Percentiles rank a stretch among this genome's conserved stretches.
Conservation (phyloP, 2,329 filamentous ascomycete genomes). For the Hymenoscyphus salicellus region DNA sequence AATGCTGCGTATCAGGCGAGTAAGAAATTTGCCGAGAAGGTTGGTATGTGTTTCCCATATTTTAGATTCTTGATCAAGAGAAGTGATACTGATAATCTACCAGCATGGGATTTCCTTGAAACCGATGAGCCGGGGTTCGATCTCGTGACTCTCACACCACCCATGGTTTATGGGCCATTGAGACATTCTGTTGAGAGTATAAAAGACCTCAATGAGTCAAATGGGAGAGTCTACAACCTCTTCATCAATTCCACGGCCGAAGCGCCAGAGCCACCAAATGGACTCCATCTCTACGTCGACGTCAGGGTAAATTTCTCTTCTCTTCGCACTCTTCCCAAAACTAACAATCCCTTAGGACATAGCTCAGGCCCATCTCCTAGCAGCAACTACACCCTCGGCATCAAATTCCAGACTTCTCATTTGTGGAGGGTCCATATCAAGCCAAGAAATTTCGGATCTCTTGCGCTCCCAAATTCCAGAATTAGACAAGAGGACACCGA, state of each 20-base stretch:
- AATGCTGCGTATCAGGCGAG: conserved; percentile 49
- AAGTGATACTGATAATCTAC: neutral
- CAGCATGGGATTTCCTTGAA: conserved; percentile 20
- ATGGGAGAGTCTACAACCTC: conserved; percentile 52
- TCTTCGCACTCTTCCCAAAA: neutral
- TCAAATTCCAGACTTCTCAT: conserved; percentile 60
- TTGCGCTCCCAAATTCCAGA: conserved; percentile 52
- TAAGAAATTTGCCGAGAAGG: conserved; percentile 64
- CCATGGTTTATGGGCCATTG: conserved; percentile 56
- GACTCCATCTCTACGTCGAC: conserved; percentile 52
- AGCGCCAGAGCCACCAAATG: conserved; percentile 45
- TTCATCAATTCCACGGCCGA: conserved; percentile 33
- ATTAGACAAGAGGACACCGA: conserved; percentile 46
- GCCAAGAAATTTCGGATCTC: conserved; percentile 53
- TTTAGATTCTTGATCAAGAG: neutral
- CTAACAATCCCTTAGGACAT: conserved; percentile 43
- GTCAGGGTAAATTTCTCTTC: conserved; percentile 37
- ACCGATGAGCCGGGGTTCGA: conserved; percentile 52
- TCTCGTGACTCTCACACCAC: conserved; percentile 57
- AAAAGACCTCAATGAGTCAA: conserved; percentile 65
- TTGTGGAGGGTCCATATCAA: conserved; percentile 54
- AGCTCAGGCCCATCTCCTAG: conserved; percentile 57
- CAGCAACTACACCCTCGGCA: conserved; percentile 52
- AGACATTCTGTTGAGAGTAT: conserved; percentile 59
- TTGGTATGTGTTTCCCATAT: conserved; percentile 51